Conservation (phyloP, 2,329 filamentous ascomycete species). For the Mycosphaerelloides madeirae region DNA sequence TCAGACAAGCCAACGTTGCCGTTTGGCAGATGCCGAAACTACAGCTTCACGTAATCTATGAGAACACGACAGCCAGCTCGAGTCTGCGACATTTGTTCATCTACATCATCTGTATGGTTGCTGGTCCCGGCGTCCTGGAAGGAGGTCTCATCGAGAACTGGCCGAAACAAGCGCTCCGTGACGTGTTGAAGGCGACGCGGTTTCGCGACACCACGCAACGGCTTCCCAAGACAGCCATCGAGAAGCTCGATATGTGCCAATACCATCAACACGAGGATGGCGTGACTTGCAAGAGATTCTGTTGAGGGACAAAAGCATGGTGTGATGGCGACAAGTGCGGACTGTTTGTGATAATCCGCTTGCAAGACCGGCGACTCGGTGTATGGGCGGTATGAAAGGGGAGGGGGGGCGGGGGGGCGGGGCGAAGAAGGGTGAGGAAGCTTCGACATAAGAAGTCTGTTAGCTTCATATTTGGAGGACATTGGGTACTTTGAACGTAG, state of each 20-base stretch:
- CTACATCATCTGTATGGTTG: background rate
- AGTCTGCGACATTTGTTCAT: conserved; percentile 2
- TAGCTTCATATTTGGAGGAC: no score
- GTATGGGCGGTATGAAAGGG: no score
- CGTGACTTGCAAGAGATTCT: conserved; percentile 3
- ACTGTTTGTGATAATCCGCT: no score
- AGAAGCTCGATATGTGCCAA: conserved; percentile 1
- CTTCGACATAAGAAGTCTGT: no score
- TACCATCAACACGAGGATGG: conserved; percentile 8
- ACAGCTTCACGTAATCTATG: conserved; percentile 1
- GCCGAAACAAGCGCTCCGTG: background rate
- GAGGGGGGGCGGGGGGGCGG: no score
- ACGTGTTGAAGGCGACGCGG: conserved; percentile 3
- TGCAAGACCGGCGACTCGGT: no score
- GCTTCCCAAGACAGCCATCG: background rate
- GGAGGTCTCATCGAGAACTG: background rate
- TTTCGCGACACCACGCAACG: background rate
- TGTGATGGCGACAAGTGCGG: no score
- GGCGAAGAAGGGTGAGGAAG: no score
- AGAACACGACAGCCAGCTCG: conserved; percentile 1
- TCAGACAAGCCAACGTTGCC: background rate
- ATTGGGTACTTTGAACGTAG: no score
- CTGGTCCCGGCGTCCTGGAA: background rate
- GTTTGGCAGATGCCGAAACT: background rate
- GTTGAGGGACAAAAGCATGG: background rate